Base-by-base conservation (phyloP, 768 basidiomycete species). In the Podaxis pistillaris region DNA sequence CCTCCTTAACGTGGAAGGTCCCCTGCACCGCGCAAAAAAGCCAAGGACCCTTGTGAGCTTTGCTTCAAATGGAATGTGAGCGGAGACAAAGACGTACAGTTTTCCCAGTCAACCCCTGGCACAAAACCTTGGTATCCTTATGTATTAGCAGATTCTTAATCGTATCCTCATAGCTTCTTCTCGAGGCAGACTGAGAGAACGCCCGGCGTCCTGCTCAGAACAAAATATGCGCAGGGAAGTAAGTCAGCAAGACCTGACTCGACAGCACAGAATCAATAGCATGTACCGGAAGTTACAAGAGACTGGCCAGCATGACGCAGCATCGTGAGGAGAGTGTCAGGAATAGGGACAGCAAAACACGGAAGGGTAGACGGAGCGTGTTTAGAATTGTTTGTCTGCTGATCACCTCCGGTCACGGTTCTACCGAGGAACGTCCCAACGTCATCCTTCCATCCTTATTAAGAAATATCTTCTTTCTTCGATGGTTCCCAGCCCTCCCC, bases 1-100 rank as follows among this genome's bases (percentile, higher is more conserved):
- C 96, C 75, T 98, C 94, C 70, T 83, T 89, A 64, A 88, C 86
- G 81, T 99, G 97, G 85, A 99, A 99, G 69, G 97, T 98, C 66
- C 91, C 97, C 96, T 93, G 64, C 28, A 52, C 17, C 37, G 38
- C 30, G 28, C 50, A 46, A 24, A 28, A 49, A 53, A 52, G 46
- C 58, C 33, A 33, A 33, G 33, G 1, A 33, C 33, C 40, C 9
- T 28, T 17, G 41, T 24, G 30, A 58, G 59, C 22, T 56, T 26
- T 26, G 6, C 13, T 38, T 50, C 30, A 30, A n/a, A 38, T 59
- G 6, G 12, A 33, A 19, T 57, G 30, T 17, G 56, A 13, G 46
- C 37, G 50, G 28, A 44, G n/a, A 64, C 22, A 6, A 24, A 38
- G 12, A 68, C 86, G 68, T 67, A 93, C 96, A 62, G 94, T 97